A percentile compares a stretch with the other conserved stretches of the same genome.
phyloP scores from a whole-genome alignment of 306 rosid genomes.

The Inga laurina region DNA sequence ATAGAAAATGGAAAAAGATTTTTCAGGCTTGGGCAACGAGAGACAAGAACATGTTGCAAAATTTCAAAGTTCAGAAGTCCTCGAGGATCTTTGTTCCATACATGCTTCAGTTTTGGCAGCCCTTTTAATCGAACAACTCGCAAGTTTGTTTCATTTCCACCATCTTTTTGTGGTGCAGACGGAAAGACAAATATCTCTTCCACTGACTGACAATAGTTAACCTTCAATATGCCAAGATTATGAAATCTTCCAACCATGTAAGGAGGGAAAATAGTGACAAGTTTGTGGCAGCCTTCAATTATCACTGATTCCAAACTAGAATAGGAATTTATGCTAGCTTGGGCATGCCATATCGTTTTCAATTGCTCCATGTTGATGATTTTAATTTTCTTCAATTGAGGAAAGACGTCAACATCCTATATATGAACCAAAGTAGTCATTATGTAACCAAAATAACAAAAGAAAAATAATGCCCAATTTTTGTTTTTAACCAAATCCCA shows the following conservation, averaged over 20 bases:
- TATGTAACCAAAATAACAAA: neutral
- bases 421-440: neutral
- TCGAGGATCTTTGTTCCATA: slow-evolving; percentile 30
- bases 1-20: slow-evolving; percentile 5
- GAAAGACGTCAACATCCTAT: neutral
- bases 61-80: neutral
- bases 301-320: neutral
- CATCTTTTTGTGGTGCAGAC: neutral
- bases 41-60: neutral
- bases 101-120: slow-evolving; percentile 24
- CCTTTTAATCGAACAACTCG: neutral
- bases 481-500: too few relatives aligned
- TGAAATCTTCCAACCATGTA: slow-evolving; percentile 5
- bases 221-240: neutral
- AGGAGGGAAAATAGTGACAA: neutral
- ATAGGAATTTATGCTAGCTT: neutral
- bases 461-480: too few relatives aligned
- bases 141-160: neutral
- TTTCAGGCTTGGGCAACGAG: neutral
- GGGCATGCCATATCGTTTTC: neutral
- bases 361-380: neutral
- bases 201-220: slow-evolving; percentile 14
- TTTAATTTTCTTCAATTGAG: neutral
- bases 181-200: slow-evolving; percentile 5
- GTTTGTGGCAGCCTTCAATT: neutral